phyloP scores from a whole-genome alignment of 176 grass and related monocot genomes.

The Chrysopogon serrulatus region DNA sequence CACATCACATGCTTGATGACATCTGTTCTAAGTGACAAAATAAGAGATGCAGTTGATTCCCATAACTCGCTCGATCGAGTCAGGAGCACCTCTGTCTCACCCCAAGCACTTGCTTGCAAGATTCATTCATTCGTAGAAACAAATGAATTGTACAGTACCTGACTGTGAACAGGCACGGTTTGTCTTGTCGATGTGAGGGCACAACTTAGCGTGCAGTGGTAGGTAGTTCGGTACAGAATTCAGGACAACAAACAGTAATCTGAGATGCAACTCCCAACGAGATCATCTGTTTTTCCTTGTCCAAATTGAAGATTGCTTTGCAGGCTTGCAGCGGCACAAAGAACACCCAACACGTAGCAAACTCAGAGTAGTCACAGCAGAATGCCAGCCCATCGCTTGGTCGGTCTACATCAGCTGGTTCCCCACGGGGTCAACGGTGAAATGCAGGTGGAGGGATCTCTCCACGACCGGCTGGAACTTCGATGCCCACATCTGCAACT shows the following conservation, averaged over 20 bases:
- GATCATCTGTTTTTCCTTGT: not conserved
- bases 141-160: too few species aligned
- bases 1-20: too few species aligned
- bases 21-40: too few species aligned
- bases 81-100: too few species aligned
- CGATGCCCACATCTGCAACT: slow-evolving; percentile 64
- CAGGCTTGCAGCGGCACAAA: not conserved
- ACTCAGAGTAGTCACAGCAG: not conserved
- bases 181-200: too few species aligned
- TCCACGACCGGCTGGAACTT: slow-evolving; percentile 51
- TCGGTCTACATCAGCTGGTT: slow-evolving; percentile 59
- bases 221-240: too few species aligned
- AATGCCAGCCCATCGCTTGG: not conserved
- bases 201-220: too few species aligned
- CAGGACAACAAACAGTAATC: too few species aligned
- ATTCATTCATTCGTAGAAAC: too few species aligned
- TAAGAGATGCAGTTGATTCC: too few species aligned
- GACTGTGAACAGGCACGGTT: too few species aligned
- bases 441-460: slow-evolving; percentile 57
- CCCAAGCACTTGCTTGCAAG: not conserved
- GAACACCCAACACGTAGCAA: not conserved
- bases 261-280: not conserved
- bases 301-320: not conserved
- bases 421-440: slow-evolving; percentile 55
- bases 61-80: too few species aligned